Conservation (phyloP, 345 rosid species). For the Psidium friedrichsthalianum region DNA sequence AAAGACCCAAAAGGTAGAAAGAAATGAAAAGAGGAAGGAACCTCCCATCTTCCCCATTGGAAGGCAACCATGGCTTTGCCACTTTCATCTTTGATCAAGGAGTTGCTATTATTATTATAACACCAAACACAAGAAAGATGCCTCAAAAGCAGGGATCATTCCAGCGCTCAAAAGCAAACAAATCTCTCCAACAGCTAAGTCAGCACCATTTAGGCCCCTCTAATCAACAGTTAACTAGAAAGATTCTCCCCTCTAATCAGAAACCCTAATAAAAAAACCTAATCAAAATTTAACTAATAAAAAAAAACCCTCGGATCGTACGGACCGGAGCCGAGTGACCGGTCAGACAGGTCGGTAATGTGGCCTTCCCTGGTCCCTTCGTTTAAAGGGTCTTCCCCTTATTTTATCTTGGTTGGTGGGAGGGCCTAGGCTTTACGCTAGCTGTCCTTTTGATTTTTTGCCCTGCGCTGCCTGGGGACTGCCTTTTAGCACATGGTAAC, state of each 20-base stretch:
- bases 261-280: no score
- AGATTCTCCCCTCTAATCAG: background rate
- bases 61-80: background rate
- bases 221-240: background rate
- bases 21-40: background rate
- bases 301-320: background rate
- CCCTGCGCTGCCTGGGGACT: background rate
- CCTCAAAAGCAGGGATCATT: background rate
- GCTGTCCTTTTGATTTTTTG: background rate
- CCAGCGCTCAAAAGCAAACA: background rate
- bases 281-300: background rate
- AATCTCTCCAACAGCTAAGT: background rate
- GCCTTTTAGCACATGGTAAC: background rate
- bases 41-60: background rate
- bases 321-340: background rate
- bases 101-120: background rate
- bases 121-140: background rate
- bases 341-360: background rate
- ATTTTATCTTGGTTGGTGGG: background rate
- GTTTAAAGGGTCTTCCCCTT: background rate
- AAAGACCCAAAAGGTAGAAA: background rate
- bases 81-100: background rate
- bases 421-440: background rate
- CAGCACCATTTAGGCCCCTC: background rate
- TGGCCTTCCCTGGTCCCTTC: background rate